Base-by-base conservation (phyloP, 768 basidiomycete species). In the Tricholoma sp. region DNA sequence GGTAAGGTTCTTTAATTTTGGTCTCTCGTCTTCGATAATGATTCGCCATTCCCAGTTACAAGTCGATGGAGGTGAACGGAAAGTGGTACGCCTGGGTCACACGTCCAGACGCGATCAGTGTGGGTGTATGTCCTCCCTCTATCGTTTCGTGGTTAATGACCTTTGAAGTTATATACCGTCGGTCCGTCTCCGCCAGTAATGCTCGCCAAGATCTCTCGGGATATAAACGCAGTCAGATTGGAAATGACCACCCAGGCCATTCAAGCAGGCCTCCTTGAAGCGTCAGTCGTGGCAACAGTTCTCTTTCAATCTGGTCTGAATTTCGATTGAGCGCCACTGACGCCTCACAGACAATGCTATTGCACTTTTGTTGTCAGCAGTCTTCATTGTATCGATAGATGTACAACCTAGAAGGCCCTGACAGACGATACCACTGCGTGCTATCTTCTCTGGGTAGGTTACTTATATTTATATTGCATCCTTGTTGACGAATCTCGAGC, bases 221-320 rank as follows among this genome's bases (percentile, higher is more conserved):
- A 61, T 7, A 59, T 70, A 7, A 67, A 70, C 49, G 66, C 49
- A 0, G 70, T 80, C 57, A 64, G 68, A 0, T 72, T 83, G n/a
- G 77, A 82, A 57, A 58, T 84, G 41, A 76, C 76, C 0, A 67
- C 76, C 5, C 68, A 75, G 22, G 80, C 80, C 0, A 67, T 83
- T 29, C 72, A 75, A 50, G 66, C 72, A 4, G 75, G 76, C 11
- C 71, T 83, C 22, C 66, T 81, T 3, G 78, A 83, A 35, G 65
- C 69, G 3, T 74, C 72, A 41, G 63, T 83, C 39, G 70, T 82
- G 9, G 77, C 80, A 0, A 74, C 80, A 0, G 64, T 76, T 7
- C 67, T 83, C 34, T 71, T 84, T 55, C 75, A 76, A 59, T 79
- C 68, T 46, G 82, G 82, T 37, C 72, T 73, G 56, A 73, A 66